A percentile compares a stretch with the other conserved stretches of the same genome.
Conservation (phyloP, 257 asterid species). For the Nicotiana obtusifolia region DNA sequence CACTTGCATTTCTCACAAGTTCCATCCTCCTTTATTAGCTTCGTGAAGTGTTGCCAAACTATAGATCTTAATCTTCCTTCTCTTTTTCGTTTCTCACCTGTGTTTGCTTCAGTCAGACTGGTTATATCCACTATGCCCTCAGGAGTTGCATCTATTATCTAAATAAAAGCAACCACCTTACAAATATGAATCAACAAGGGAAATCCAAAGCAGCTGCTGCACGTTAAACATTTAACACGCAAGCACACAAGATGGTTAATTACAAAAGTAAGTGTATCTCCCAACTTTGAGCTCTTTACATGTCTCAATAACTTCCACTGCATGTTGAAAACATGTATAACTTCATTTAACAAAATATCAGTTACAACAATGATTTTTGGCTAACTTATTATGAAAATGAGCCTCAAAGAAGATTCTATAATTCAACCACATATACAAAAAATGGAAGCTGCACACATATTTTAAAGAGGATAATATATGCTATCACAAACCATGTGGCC, state of each 20-base stretch:
- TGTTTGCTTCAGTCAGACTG: conserved; percentile 52
- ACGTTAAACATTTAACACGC: background rate
- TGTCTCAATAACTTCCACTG: background rate
- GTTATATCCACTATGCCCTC: conserved; percentile 43
- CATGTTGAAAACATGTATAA: background rate
- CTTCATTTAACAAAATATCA: background rate
- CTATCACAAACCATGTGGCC: background rate
- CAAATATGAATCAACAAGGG: background rate
- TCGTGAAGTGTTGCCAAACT: conserved; percentile 90
- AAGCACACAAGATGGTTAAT: background rate
- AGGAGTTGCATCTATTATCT: conserved; percentile 50
- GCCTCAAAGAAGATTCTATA: background rate
- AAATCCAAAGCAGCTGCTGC: background rate
- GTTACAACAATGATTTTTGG: background rate
- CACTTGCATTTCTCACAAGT: conserved; percentile 67
- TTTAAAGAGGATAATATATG: background rate
- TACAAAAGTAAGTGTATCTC: background rate
- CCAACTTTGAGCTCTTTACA: background rate
- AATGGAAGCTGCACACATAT: background rate
- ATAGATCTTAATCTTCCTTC: conserved; percentile 70
- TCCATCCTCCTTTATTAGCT: conserved; percentile 75
- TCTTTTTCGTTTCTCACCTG: conserved; percentile 59
- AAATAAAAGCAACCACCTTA: background rate
- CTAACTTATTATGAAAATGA: background rate
- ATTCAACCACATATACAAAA: background rate